These are phyloP conservation scores for Xylaria sp. DNA, from an alignment of 2,329 filamentous ascomycete species.

Conservation along the genomic window DNA sequence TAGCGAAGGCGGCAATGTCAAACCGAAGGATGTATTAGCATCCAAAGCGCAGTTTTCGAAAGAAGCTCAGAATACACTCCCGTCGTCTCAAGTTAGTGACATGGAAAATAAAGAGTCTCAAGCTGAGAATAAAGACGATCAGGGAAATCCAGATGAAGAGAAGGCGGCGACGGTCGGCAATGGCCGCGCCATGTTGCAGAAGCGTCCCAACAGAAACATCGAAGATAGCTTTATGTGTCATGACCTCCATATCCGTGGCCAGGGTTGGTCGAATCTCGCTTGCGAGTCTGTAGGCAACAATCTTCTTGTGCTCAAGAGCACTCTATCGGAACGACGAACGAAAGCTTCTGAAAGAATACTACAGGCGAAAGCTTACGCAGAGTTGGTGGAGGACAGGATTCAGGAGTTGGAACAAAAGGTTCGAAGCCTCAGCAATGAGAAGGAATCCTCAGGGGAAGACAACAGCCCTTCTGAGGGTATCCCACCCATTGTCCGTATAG, in stretches of 20 bases:
- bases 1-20: neutral
- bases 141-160: neutral
- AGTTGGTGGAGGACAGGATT: neutral
- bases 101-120: neutral
- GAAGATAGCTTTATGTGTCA: neutral
- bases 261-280: too few species aligned
- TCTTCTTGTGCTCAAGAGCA: too few species aligned
- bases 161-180: neutral
- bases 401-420: neutral
- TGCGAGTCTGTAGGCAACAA: too few species aligned
- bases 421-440: neutral
- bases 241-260: too few species aligned
- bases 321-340: neutral
- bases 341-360: neutral
- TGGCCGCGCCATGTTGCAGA: neutral
- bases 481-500: neutral
- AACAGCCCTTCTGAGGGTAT: neutral
- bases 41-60: neutral
- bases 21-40: too few species aligned
- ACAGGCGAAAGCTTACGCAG: neutral
- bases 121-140: neutral
- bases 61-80: neutral
- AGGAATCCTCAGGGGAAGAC: neutral
- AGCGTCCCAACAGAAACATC: neutral
- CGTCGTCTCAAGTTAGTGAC: neutral